These are phyloP conservation scores for Flaveria linearis DNA, from an alignment of 129 eudicot species.

Conservation along the genomic window DNA sequence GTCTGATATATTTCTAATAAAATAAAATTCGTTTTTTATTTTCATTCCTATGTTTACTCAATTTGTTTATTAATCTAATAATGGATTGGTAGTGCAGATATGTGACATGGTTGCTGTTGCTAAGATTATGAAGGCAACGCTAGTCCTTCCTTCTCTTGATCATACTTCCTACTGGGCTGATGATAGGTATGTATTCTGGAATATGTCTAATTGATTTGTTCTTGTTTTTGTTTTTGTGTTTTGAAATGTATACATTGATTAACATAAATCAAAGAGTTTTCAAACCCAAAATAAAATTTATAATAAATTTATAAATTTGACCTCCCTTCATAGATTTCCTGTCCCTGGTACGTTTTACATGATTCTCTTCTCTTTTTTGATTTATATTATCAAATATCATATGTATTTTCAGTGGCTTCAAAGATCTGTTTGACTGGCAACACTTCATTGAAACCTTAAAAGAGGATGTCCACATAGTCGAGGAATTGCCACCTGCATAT, in stretches of 20 bases:
- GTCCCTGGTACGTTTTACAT: not conserved
- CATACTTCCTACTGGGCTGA: slow-evolving; percentile 99
- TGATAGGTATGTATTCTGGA: slow-evolving; percentile 60
- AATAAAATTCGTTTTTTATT: slow-evolving; percentile 1
- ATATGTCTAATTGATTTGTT: not conserved
- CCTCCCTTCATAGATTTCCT: not conserved
- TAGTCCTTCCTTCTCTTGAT: slow-evolving; percentile 96
- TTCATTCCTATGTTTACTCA: slow-evolving; percentile 12
- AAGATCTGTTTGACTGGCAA: slow-evolving; percentile 96
- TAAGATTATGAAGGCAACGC: slow-evolving; percentile 90
- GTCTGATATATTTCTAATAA: slow-evolving; percentile 58
- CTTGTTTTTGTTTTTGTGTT: not conserved
- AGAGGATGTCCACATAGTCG: slow-evolving; percentile 85
- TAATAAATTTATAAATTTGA: not conserved
- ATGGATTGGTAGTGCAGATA: slow-evolving; percentile 83
- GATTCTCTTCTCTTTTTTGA: slow-evolving; percentile 11
- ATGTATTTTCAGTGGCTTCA: slow-evolving; percentile 75
- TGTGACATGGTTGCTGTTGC: slow-evolving; percentile 99
- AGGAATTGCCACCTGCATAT: slow-evolving; percentile 67
- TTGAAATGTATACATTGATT: not conserved
- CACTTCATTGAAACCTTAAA: slow-evolving; percentile 84
- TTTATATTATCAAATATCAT: not conserved
- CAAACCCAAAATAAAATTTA: not conserved
- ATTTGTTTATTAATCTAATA: slow-evolving; percentile 48
- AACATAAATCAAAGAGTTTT: not conserved